A percentile compares a stretch with the other conserved stretches of the same genome.
Conservation (phyloP, 2,329 filamentous ascomycete genomes). For the Fusarium odoratissimum region DNA sequence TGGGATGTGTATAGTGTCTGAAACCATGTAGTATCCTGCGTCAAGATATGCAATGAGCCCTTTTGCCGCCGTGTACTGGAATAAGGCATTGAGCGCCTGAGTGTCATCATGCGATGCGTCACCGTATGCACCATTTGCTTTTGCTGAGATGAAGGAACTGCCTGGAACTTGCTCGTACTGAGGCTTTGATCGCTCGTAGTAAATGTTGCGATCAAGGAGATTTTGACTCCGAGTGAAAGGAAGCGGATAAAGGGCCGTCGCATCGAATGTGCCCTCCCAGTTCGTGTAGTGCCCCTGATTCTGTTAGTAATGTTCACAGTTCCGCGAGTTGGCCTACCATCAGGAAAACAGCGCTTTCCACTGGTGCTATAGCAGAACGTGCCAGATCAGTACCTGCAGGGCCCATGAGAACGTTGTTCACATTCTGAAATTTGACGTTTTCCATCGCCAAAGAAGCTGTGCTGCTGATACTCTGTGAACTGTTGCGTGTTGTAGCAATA, state of each 20-base stretch:
- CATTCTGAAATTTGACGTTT: slow-evolving; percentile 57
- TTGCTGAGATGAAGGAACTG: slow-evolving; percentile 75
- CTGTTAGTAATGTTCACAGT: slow-evolving; percentile 11
- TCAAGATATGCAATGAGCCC: slow-evolving; percentile 71
- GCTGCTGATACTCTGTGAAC: slow-evolving; percentile 48
- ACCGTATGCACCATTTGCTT: slow-evolving; percentile 62
- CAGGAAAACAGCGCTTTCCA: slow-evolving; percentile 36
- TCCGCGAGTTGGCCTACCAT: slow-evolving; percentile 35
- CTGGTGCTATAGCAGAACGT: slow-evolving; percentile 12
- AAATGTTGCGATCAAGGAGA: slow-evolving; percentile 65
- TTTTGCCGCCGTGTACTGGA: slow-evolving; percentile 64
- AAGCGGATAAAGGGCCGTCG: slow-evolving; percentile 38
- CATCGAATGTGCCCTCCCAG: slow-evolving; percentile 34
- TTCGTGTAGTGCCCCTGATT: slow-evolving; percentile 44
- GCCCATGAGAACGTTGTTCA: slow-evolving; percentile 47
- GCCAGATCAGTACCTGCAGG: slow-evolving; percentile 35
- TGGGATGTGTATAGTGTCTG: slow-evolving; percentile 63
- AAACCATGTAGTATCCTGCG: slow-evolving; percentile 70
- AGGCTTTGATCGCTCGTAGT: slow-evolving; percentile 80
- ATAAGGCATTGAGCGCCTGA: slow-evolving; percentile 65
- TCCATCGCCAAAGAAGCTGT: slow-evolving; percentile 60
- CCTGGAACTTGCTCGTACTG: slow-evolving; percentile 73
- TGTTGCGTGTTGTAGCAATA: slow-evolving; percentile 69
- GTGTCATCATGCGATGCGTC: slow-evolving; percentile 83
- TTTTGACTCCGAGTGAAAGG: slow-evolving; percentile 32